Evolutionary conservation across 352 stramenopile genomes (phyloP).

Genomic region (Achlya hypogyna): DNA sequence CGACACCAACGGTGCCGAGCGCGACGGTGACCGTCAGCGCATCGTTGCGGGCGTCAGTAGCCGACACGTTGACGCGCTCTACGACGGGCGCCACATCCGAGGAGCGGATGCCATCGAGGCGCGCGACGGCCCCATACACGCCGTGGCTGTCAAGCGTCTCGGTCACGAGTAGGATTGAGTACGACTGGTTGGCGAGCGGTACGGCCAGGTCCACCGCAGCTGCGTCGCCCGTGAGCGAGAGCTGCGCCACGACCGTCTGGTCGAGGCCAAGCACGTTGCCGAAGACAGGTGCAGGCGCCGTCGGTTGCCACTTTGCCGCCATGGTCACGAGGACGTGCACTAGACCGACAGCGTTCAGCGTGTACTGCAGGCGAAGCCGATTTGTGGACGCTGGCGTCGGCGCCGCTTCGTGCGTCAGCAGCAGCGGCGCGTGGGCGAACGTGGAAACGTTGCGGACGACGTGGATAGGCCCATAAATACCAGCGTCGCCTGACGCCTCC

Average conservation of each 20-base stretch:
- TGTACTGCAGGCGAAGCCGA: conserved; percentile 34
- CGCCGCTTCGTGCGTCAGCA: conserved; percentile 53
- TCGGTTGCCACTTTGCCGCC: conserved; percentile 29
- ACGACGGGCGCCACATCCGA: conserved; percentile 36
- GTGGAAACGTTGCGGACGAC: conserved; percentile 42
- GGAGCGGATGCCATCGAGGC: conserved; percentile 40
- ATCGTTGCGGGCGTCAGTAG: conserved; percentile 58
- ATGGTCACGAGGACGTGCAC: conserved; percentile 55
- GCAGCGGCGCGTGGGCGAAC: conserved; percentile 47
- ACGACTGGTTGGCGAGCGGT: conserved; percentile 40
- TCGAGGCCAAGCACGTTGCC: conserved; percentile 57
- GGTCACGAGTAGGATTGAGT: conserved; percentile 64
- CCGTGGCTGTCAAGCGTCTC: conserved; percentile 58
- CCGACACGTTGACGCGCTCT: conserved; percentile 29
- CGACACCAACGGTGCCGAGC: conserved; percentile 39
- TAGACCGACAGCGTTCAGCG: conserved; percentile 32
- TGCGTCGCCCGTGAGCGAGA: conserved; percentile 30
- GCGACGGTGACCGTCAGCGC: conserved; percentile 41
- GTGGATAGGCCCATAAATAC: conserved; percentile 46
- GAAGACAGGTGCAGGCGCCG: conserved; percentile 31
- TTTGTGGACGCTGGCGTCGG: conserved; percentile 42
- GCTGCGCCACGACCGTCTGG: conserved; percentile 39
- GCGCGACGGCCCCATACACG: conserved; percentile 61
- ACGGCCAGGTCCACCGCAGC: conserved; percentile 46
- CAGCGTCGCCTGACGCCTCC: conserved; percentile 39